A percentile compares a stretch with the other conserved stretches of the same genome.
Conservation (phyloP, 371 early-diverging fungal species). For the Mortierella sp. region DNA sequence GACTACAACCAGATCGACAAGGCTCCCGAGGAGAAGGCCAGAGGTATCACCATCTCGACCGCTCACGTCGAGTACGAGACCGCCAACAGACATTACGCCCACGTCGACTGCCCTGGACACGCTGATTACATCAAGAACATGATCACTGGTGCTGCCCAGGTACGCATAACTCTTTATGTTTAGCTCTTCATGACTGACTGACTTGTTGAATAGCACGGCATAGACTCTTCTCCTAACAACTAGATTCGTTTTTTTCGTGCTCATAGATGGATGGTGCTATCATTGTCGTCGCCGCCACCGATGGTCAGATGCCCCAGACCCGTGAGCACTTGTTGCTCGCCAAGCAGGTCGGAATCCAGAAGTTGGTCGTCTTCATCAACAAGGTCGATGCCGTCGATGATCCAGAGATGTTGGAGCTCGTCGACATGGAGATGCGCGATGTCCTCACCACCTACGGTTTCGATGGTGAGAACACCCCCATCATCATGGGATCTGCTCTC, state of each 20-base stretch:
- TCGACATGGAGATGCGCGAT: constrained; percentile 99
- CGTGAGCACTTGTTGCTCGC: constrained; percentile 98
- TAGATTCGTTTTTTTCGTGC: not conserved
- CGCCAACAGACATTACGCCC: constrained; percentile 91
- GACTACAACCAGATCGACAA: constrained; percentile 98
- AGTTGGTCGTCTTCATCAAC: constrained; percentile 98
- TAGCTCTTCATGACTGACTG: not conserved
- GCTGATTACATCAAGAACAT: constrained; percentile 99
- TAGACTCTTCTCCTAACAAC: not conserved
- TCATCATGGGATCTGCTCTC: constrained; percentile 96
- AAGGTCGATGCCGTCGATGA: constrained; percentile 99
- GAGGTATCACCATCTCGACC: constrained; percentile 98
- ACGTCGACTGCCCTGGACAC: constrained; percentile 99
- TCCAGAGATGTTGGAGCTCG: constrained; percentile 97
- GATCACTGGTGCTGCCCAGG: constrained; percentile 99
- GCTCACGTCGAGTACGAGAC: constrained; percentile 99
- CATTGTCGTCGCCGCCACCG: constrained; percentile 98
- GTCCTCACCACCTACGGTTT: constrained; percentile 93
- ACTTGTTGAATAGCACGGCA: no score
- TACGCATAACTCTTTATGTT: constrained; percentile 20
- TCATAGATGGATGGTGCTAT: constrained; percentile 97
- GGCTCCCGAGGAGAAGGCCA: constrained; percentile 97
- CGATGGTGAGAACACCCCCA: constrained; percentile 94
- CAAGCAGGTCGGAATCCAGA: constrained; percentile 96
- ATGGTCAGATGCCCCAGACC: constrained; percentile 96